Evolutionary conservation across 2,329 filamentous ascomycete species (phyloP), one percentile per base, ranked within the genome.

Genomic region (Madurella mycetomatis): DNA sequence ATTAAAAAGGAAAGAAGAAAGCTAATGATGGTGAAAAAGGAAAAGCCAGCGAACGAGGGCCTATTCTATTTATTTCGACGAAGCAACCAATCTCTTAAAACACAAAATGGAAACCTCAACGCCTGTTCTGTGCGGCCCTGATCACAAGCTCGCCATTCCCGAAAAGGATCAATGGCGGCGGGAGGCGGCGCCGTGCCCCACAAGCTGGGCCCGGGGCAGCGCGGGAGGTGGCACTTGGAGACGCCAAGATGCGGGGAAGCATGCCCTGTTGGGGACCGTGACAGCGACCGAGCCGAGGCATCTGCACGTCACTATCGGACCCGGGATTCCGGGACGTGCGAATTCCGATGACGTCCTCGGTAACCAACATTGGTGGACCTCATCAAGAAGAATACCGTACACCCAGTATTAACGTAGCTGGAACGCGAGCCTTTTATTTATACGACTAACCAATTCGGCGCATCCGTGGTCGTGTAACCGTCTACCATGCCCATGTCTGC

Each of bases 221-320:
- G 34, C 4, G 34, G 13, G 34, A 5, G 1, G 16, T 41, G n/a
- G 45, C 47, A 37, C 34, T 39, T 15, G 50, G 51, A n/a, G 37
- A 16, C 12, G 39, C 51, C 48, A 48, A 56, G 49, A 56, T 60
- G 58, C 55, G 58, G 58, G 58, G 58, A 58, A 51, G 39, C 17
- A 16, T 11, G 48, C 41, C 19, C 25, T 9, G n/a, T 25, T 8
- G 48, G 48, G 49, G 49, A 52, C 48, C 31, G n/a, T 30, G 31
- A 34, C 12, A n/a, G 9, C 8, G 13, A n/a, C 18, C 18, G 40
- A 58, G 56, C 58, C 58, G 55, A 58, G 58, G 58, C 53, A 54
- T 49, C 47, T 51, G 44, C 43, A 56, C n/a, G 25, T 43, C 32
- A 47, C 34, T 9, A 15, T 15, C 9, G 34, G 34, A 11, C 11